Percentiles rank a stretch among this genome's conserved stretches.
Conservation (phyloP, 2,329 filamentous ascomycete species). For the Clarireedia paspali region DNA sequence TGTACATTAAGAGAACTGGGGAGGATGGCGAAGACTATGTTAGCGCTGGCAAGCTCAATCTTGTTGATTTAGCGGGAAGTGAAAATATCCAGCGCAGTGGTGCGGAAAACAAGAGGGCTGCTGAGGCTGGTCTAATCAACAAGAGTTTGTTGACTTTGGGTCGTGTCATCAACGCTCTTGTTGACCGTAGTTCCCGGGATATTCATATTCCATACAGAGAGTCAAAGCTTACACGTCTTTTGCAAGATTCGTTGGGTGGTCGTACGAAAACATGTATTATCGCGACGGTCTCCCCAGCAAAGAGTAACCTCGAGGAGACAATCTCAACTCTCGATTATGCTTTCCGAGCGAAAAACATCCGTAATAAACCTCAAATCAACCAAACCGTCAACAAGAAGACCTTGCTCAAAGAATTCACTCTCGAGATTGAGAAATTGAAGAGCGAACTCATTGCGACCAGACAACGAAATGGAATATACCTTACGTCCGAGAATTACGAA, state of each 20-base stretch:
- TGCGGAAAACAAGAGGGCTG: slow-evolving; percentile 94
- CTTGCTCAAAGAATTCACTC: slow-evolving; percentile 78
- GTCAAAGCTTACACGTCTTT: slow-evolving; percentile 86
- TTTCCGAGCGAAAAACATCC: slow-evolving; percentile 96
- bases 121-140: slow-evolving; percentile 95
- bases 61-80: slow-evolving; percentile 93
- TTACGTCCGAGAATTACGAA: slow-evolving; percentile 82
- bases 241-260: slow-evolving; percentile 95
- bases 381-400: slow-evolving; percentile 90
- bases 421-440: slow-evolving; percentile 91
- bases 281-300: slow-evolving; percentile 88
- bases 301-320: slow-evolving; percentile 93
- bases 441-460: slow-evolving; percentile 87
- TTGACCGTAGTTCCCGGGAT: slow-evolving; percentile 61
- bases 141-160: slow-evolving; percentile 93
- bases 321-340: slow-evolving; percentile 98
- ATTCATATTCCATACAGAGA: slow-evolving; percentile 83
- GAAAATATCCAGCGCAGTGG: slow-evolving; percentile 97
- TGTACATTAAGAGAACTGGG: slow-evolving; percentile 73
- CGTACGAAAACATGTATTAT: slow-evolving; percentile 98
- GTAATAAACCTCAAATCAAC: slow-evolving; percentile 95
- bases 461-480: slow-evolving; percentile 89
- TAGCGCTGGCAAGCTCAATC: slow-evolving; percentile 85
- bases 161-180: slow-evolving; percentile 93
- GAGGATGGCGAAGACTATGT: slow-evolving; percentile 86